phyloP scores from a whole-genome alignment of 1,139 yeast genomes.

The Hanseniaspora sp. region DNA sequence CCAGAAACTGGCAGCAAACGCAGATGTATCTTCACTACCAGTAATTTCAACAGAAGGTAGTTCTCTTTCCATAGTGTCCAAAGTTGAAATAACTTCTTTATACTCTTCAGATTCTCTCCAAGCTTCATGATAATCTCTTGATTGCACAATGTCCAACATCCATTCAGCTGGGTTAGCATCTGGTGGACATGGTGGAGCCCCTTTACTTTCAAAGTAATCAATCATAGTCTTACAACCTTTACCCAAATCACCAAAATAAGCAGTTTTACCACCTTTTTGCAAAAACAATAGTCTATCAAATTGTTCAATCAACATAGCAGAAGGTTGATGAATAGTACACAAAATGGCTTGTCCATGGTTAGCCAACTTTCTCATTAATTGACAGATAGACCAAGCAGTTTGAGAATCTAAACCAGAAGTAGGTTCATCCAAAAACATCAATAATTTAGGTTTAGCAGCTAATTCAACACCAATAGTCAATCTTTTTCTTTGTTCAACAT shows the following conservation, averaged over 20 bases:
- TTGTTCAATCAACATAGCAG: slow-evolving; percentile 54
- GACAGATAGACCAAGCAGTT: slow-evolving; percentile 65
- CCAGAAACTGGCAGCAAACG: slow-evolving; percentile 37
- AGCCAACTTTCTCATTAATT: slow-evolving; percentile 52
- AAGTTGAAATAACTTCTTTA: slow-evolving; percentile 34
- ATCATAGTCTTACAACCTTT: slow-evolving; percentile 43
- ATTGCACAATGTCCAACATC: slow-evolving; percentile 76
- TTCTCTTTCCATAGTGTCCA: slow-evolving; percentile 38
- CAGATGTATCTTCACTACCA: slow-evolving; percentile 22
- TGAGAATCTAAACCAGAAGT: slow-evolving; percentile 81
- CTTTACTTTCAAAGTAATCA: slow-evolving; percentile 52
- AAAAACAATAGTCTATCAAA: slow-evolving; percentile 55
- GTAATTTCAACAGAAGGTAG: slow-evolving; percentile 22
- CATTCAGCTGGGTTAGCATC: slow-evolving; percentile 77
- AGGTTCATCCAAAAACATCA: slow-evolving; percentile 72
- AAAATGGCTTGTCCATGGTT: slow-evolving; percentile 59
- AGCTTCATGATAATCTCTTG: slow-evolving; percentile 56
- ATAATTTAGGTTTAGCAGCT: slow-evolving; percentile 66
- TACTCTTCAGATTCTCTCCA: slow-evolving; percentile 55
- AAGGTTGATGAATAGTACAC: slow-evolving; percentile 69
- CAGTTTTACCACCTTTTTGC: slow-evolving; percentile 55
- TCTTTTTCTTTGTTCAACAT: slow-evolving; percentile 67
- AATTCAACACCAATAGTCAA: slow-evolving; percentile 69
- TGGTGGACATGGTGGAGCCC: slow-evolving; percentile 54
- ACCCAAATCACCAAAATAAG: slow-evolving; percentile 65